Evolutionary conservation across 306 rosid genomes (phyloP), one percentile per base, ranked within the genome.

Genomic region (Lathyrus tuberosus): DNA sequence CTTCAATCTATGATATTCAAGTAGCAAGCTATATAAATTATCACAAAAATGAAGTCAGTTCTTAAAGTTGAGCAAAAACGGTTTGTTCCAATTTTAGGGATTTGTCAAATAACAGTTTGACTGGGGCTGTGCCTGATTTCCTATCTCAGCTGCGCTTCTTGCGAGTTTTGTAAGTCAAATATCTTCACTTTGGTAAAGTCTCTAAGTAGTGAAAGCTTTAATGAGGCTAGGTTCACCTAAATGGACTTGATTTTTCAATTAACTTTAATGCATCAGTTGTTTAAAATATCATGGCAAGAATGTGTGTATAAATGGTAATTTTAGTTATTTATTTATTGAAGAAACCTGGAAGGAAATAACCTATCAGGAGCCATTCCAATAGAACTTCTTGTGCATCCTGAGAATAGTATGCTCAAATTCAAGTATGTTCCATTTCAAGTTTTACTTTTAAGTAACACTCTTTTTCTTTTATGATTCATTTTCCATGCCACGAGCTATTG

Each of bases 281-380:
- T 73, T 15, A 62, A 48, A 6, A 43, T 26, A 13, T 54, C 47
- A 60, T 26, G 56, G 41, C 52, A 64, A 73, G 64, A 73, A 73
- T 4, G 49, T 37, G 8, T 74, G 17, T 10, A 37, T 69, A n/a
- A 8, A 38, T 13, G 31, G 15, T 14, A 53, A 53, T 46, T 18
- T 9, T 8, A 10, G 38, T 33, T 30, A 17, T 17, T 51, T 18
- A 18, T 51, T 18, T 8, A 71, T 52, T 47, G 79, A 62, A 81
- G 85, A n/a, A 74, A 77, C 22, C 62, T 81, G n/a, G 80, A 69
- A 73, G 74, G 71, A 17, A 81, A 81, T 73, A 71, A 69, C 43
- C 74, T 81, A 49, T 57, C 80, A 49, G 85, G 85, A 65, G 38
- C 63, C 41, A 41, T 81, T 73, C 85, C 85, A 65, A 14, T 7